These are phyloP conservation scores for Solanum medicagineum DNA, from an alignment of 257 asterid genomes.

Conservation along the genomic window DNA sequence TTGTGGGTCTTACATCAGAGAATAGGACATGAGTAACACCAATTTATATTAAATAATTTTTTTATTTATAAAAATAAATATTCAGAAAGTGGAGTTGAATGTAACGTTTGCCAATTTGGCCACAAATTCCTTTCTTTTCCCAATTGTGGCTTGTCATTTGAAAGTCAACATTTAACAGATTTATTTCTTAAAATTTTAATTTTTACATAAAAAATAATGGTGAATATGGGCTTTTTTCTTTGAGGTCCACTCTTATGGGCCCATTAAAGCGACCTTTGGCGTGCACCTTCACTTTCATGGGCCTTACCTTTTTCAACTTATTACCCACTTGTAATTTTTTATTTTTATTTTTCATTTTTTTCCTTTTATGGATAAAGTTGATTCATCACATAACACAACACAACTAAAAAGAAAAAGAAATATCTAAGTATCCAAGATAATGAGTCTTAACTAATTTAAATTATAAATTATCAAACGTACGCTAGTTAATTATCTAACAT, in stretches of 20 bases:
- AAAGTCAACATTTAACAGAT: not conserved
- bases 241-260: slow-evolving; percentile 3
- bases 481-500: too few relatives aligned
- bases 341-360: not conserved
- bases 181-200: not conserved
- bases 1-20: slow-evolving; percentile 10
- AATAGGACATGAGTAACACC: slow-evolving; percentile 9
- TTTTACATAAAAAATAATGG: not conserved
- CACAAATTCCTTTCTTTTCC: slow-evolving; percentile 2
- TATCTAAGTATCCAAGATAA: not conserved
- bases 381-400: not conserved
- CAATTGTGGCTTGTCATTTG: not conserved
- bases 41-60: not conserved
- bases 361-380: not conserved
- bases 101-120: slow-evolving; percentile 1
- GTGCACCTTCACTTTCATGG: slow-evolving; percentile 6
- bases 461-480: too few relatives aligned
- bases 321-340: slow-evolving; percentile 3
- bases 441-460: not conserved
- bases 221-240: not conserved
- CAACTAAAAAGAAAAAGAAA: not conserved
- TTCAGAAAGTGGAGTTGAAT: slow-evolving; percentile 1
- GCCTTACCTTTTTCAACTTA: not conserved
- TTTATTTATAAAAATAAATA: not conserved
- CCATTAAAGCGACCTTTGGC: not conserved